A percentile compares a stretch with the other conserved stretches of the same genome.
phyloP scores from a whole-genome alignment of 768 basidiomycete genomes.

The Arthromyces matolae region DNA sequence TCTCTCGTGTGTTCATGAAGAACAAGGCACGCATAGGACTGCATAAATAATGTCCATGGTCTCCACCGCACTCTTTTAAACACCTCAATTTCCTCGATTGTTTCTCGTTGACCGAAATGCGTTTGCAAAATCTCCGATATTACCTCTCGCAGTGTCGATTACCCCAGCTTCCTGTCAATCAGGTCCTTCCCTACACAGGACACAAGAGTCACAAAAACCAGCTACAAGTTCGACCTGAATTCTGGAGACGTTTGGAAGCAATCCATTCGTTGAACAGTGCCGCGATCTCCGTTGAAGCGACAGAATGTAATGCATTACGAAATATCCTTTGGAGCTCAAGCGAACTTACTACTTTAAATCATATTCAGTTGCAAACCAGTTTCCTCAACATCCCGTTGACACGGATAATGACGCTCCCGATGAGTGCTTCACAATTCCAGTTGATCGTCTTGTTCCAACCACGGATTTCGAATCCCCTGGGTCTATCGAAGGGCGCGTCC shows the following conservation, averaged over 20 bases:
- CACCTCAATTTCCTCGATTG: not conserved
- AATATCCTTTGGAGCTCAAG: too few relatives aligned
- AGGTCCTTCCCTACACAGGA: conserved; percentile 31
- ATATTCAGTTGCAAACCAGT: too few relatives aligned
- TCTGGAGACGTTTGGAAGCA: conserved; percentile 52
- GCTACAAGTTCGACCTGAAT: conserved; percentile 41
- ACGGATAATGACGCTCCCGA: too few relatives aligned
- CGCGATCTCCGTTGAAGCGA: too few relatives aligned
- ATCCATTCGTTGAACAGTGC: conserved; percentile 29
- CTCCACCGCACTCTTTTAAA: conserved; percentile 1
- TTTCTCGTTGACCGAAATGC: conserved; percentile 16
- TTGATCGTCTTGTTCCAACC: too few relatives aligned
- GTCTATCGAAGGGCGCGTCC: too few relatives aligned
- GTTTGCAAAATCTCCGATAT: conserved; percentile 41
- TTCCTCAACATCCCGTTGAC: too few relatives aligned
- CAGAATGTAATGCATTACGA: too few relatives aligned
- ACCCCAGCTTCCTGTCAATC: conserved; percentile 36
- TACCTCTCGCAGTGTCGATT: conserved; percentile 47
- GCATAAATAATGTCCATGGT: not conserved
- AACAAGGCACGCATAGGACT: not conserved
- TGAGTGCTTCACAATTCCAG: too few relatives aligned
- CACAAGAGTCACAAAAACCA: conserved; percentile 47
- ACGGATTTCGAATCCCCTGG: too few relatives aligned
- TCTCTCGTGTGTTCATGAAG: too few relatives aligned
- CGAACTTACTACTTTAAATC: too few relatives aligned